Evolutionary conservation across 768 basidiomycete species (phyloP).

Genomic region (Tulasnella calospora): DNA sequence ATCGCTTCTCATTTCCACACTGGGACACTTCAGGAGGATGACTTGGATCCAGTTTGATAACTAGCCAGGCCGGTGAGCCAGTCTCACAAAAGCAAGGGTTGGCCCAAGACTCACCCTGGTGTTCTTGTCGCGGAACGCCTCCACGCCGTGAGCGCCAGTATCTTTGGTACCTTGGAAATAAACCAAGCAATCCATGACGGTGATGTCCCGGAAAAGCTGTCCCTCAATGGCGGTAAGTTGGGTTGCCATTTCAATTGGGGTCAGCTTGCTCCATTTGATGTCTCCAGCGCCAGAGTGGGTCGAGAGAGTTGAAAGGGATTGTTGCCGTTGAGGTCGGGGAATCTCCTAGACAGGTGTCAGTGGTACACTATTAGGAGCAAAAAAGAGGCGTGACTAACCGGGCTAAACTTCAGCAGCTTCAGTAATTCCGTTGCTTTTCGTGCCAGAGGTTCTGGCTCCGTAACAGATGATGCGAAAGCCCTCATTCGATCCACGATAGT

Average conservation of each 20-base stretch:
- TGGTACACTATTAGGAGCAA: background rate
- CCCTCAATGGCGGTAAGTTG: constrained; percentile 46
- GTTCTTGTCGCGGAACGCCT: background rate
- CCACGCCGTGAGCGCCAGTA: constrained; percentile 35
- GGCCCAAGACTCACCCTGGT: background rate
- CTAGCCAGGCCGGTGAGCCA: constrained; percentile 39
- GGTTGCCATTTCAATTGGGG: constrained; percentile 43
- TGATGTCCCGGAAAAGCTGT: constrained; percentile 40
- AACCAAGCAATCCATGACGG: constrained; percentile 44
- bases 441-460: background rate
- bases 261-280: constrained; percentile 32
- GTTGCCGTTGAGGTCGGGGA: constrained; percentile 10
- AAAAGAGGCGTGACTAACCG: background rate
- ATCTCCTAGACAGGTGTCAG: background rate
- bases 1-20: constrained; percentile 39
- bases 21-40: constrained; percentile 41
- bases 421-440: background rate
- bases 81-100: background rate
- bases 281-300: constrained; percentile 8
- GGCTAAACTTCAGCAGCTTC: background rate
- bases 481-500: background rate
- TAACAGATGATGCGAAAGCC: background rate
- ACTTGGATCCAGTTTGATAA: constrained; percentile 43
- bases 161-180: constrained; percentile 39
- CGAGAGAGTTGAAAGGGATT: constrained; percentile 3